Base-by-base conservation (phyloP, 305 asterid species). In the Vinca major region DNA sequence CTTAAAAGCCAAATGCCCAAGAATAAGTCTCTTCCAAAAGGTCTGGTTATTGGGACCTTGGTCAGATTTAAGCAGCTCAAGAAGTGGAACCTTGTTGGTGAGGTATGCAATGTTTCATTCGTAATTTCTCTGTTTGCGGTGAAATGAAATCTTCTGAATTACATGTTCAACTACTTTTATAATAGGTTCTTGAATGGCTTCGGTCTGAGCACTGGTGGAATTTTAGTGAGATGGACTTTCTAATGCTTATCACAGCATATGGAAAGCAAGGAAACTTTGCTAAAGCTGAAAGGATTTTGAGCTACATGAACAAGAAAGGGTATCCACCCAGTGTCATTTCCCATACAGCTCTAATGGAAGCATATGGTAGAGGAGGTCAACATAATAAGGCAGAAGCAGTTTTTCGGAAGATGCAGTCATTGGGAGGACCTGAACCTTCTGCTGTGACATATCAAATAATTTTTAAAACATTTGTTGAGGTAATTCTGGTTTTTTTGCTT, bases 371-470 rank as follows among this genome's bases (percentile, higher is more conserved):
- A 81, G 96, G 92, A 50, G 86, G 95, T 56, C 92, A 87, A 70
- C 85, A 72, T 80, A 82, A 73, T 80, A 87, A 90, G 78, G 97
- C 98, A 56, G 96, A 93, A 83, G 89, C 89, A 26, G 79, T 90
- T 74, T 93, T 93, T 78, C 86, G 94, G 68, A 80, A 88, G 79
- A 93, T 93, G 97, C 98, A 86, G 80, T 80, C 88, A 62, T 81
- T 92, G 26, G 95, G 97, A 63, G 95, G 97, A 63, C 98, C 98
- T 26, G 95, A 93, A 74, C 97, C 98, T 74, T 93, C 98, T 71
- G 96, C 98, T 58, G 72, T 90, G 67, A 93, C 98, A 7, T 90
- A 93, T 82, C 98, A 93, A 78, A 88, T 93, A 69, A 86, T 90
- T 78, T 89, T 93, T 43, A 93, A 88, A 81, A 81, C 71, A 63